Evolutionary conservation across 1,139 yeast genomes (phyloP).

Genomic region (Saccharomyces uvarum): DNA sequence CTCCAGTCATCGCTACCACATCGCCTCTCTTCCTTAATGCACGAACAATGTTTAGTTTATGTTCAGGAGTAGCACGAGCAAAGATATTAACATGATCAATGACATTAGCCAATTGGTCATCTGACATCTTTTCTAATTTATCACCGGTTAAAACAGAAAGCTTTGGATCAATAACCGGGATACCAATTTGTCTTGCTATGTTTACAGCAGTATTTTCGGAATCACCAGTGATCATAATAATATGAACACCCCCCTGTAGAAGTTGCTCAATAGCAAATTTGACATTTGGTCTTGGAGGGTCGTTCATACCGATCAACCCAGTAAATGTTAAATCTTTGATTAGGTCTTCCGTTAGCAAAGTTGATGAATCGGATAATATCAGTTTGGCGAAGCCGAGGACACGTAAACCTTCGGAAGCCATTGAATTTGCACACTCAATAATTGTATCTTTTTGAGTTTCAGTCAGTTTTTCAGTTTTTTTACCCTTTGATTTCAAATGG

Average conservation of each 20-base stretch:
- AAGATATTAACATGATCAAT: slow-evolving; percentile 81
- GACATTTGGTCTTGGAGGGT: slow-evolving; percentile 90
- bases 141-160: slow-evolving; percentile 75
- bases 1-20: slow-evolving; percentile 98
- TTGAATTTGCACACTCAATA: slow-evolving; percentile 46
- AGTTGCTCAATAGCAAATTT: slow-evolving; percentile 61
- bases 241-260: slow-evolving; percentile 88
- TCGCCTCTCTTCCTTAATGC: slow-evolving; percentile 91
- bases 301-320: slow-evolving; percentile 90
- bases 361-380: slow-evolving; percentile 31
- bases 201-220: slow-evolving; percentile 86
- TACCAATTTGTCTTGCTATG: slow-evolving; percentile 87
- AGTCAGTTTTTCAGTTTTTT: slow-evolving; percentile 40
- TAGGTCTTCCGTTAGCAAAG: slow-evolving; percentile 33
- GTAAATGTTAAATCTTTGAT: slow-evolving; percentile 62
- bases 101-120: slow-evolving; percentile 60
- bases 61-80: slow-evolving; percentile 96
- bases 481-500: slow-evolving; percentile 54
- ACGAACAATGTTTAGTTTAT: slow-evolving; percentile 82
- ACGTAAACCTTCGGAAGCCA: slow-evolving; percentile 81
- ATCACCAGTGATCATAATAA: slow-evolving; percentile 96
- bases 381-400: slow-evolving; percentile 69
- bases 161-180: slow-evolving; percentile 62
- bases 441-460: slow-evolving; percentile 43
- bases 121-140: slow-evolving; percentile 62